Conservation (phyloP, 2,329 filamentous ascomycete genomes). For the Neonectria punicea region DNA sequence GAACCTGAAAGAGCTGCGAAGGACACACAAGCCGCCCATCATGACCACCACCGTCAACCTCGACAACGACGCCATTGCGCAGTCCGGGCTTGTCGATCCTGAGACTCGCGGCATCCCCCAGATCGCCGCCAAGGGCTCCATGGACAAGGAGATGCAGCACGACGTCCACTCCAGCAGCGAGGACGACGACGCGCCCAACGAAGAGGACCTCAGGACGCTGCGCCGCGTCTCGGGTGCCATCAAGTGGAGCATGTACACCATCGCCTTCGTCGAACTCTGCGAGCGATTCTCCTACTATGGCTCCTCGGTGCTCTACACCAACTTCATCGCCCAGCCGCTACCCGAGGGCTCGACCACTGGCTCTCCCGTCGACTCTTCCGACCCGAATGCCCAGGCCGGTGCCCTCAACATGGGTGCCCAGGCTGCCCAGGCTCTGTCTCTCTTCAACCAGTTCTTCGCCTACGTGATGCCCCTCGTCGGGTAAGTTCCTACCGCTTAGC, state of each 20-base stretch:
- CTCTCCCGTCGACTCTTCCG: conserved; percentile 48
- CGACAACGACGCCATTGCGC: conserved; percentile 51
- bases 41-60: conserved; percentile 51
- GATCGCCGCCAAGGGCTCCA: conserved; percentile 42
- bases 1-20: neutral
- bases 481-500: conserved; percentile 48
- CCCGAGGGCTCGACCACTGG: conserved; percentile 66
- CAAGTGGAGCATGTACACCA: conserved; percentile 73
- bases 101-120: conserved; percentile 45
- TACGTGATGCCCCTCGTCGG: conserved; percentile 69
- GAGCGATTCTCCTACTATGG: conserved; percentile 85
- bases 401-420: conserved; percentile 69
- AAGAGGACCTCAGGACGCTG: conserved; percentile 70
- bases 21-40: conserved; percentile 13
- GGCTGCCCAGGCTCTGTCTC: conserved; percentile 59
- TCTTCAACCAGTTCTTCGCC: conserved; percentile 71
- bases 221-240: conserved; percentile 72
- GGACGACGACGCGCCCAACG: conserved; percentile 61
- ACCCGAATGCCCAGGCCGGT: conserved; percentile 52
- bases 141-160: conserved; percentile 46
- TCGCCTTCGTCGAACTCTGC: conserved; percentile 79
- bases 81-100: conserved; percentile 45
- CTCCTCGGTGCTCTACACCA: conserved; percentile 74
- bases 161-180: conserved; percentile 33
- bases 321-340: conserved; percentile 69